Conservation (phyloP, 768 basidiomycete species). For the Clavaria fumosa region DNA sequence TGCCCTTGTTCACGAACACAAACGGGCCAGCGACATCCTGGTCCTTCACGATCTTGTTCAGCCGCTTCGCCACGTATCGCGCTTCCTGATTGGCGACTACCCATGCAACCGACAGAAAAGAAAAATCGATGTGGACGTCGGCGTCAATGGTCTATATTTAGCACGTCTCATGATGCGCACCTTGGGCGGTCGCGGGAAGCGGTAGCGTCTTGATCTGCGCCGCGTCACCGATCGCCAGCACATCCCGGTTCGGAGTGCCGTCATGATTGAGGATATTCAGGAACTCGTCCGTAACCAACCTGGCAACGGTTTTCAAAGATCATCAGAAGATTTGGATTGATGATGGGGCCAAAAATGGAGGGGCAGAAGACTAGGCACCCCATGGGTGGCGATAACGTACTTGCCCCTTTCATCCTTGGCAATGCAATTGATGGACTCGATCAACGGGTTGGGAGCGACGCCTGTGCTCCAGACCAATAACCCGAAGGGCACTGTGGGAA, state of each 20-base stretch:
- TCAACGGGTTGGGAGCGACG: conserved; percentile 66
- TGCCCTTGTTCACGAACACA: conserved; percentile 57
- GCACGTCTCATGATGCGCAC: too few relatives aligned
- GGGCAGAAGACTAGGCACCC: too few relatives aligned
- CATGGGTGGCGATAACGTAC: too few relatives aligned
- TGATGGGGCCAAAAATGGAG: too few relatives aligned
- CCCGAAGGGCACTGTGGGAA: conserved; percentile 51
- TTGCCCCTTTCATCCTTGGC: conserved; percentile 40
- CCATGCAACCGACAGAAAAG: too few relatives aligned
- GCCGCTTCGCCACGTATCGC: conserved; percentile 44
- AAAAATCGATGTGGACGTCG: too few relatives aligned
- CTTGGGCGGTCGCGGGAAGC: conserved; percentile 80
- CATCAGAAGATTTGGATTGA: too few relatives aligned
- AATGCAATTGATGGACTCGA: conserved; percentile 30
- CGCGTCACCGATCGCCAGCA: conserved; percentile 76
- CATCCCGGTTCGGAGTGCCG: conserved; percentile 41
- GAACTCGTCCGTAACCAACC: conserved; percentile 33
- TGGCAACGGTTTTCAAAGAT: too few relatives aligned
- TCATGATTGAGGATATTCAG: conserved; percentile 46
- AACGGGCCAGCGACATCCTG: conserved; percentile 36
- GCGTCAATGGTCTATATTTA: not conserved
- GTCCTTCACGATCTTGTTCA: conserved; percentile 49
- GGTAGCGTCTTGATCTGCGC: conserved; percentile 38
- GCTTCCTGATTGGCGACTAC: conserved; percentile 68
- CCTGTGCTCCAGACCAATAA: conserved; percentile 84